Base-by-base conservation (phyloP, 495 filamentous ascomycete species). In the Patellaria atrata region DNA sequence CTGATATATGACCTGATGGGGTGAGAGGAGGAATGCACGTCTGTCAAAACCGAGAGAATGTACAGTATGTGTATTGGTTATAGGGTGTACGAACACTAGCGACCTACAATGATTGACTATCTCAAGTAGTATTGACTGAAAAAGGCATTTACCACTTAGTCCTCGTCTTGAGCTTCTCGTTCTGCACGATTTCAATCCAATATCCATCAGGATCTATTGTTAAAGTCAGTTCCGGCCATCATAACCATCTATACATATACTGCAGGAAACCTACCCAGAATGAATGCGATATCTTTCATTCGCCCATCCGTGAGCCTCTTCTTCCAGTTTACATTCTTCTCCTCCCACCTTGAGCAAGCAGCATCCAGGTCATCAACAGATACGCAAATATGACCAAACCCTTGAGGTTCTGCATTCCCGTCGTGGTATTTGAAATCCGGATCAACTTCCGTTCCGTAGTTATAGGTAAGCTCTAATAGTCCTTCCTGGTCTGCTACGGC, bases 361-460 rank as follows among this genome's bases (percentile, higher is more conserved):
- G 76, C 78, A 33, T 85, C 73, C 22, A 97, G 57, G 48, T 89
- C 75, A 48, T 97, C 89, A 9, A 94, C 87, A n/a, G 77, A 72
- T 32, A 97, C 62, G 51, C 79, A 83, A 40, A 91, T 82, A 50
- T 91, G 83, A 1, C 87, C 87, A 47, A 93, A 97, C 18, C 89
- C 89, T 55, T 94, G 82, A 1, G 86, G 89, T 56, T 91, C 63
- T 14, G 72, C 62, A 55, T 97, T 97, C 7, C 89, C 89, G 45
- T 91, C 75, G 52, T 97, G 89, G 51, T 97, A 97, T 27, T 74
- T 75, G 48, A 84, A 83, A 29, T 66, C 62, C 36, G 75, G 65
- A 45, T 94, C 73, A 51, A 82, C 87, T 65, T 97, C 89, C 2
- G 89, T 94, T 26, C 89, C 89, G 44, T 93, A 89, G 53, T 97